These are phyloP conservation scores for Apiospora koreana DNA, from an alignment of 2,329 filamentous ascomycete species.

Conservation along the genomic window DNA sequence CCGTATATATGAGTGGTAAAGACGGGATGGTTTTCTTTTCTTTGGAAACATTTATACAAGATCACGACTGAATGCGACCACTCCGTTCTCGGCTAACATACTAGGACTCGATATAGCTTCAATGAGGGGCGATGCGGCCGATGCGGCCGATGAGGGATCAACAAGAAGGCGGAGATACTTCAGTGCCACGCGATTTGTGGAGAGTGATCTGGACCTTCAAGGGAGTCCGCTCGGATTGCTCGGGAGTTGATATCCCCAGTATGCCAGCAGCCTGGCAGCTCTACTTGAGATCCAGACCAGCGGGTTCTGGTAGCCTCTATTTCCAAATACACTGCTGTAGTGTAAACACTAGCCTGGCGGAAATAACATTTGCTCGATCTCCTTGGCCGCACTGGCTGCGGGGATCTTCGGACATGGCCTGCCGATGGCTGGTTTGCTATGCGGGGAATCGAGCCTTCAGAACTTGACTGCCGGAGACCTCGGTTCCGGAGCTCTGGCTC, in stretches of 20 bases:
- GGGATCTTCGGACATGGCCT: neutral
- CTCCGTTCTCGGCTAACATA: neutral
- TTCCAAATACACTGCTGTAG: neutral
- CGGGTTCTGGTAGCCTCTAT: neutral
- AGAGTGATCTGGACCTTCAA: neutral
- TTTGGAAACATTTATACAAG: neutral
- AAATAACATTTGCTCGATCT: neutral
- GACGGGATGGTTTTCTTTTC: neutral
- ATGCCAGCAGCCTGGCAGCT: neutral
- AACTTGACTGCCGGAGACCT: neutral
- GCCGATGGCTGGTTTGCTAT: neutral
- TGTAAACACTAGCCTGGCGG: neutral
- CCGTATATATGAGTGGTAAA: neutral
- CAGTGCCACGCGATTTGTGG: neutral
- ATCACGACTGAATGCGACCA: neutral
- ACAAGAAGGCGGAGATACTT: neutral
- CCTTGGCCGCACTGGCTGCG: neutral
- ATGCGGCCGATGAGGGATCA: too few relatives aligned
- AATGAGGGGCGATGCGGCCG: neutral
- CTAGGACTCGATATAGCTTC: neutral
- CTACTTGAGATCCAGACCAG: neutral
- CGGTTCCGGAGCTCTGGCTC: neutral
- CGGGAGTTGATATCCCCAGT: neutral
- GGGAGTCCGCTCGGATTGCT: neutral
- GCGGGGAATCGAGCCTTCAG: neutral